Conservation (phyloP, 441 rosid genomes). For the Macaranga tanarius region DNA sequence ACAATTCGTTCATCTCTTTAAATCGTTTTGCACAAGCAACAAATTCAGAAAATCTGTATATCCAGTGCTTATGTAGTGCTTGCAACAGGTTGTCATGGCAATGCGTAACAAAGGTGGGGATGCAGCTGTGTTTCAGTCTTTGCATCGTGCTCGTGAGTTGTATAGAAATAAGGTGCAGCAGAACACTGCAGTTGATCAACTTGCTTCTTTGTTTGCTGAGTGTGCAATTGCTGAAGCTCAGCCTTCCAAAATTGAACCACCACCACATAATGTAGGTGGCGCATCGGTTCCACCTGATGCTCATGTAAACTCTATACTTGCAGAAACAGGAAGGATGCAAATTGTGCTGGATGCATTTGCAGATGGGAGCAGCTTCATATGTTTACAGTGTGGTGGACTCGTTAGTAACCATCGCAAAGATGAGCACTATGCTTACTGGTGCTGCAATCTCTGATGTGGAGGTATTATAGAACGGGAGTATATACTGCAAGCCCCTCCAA, state of each 20-base stretch:
- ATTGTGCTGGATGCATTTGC: slow-evolving; percentile 81
- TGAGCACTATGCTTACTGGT: slow-evolving; percentile 90
- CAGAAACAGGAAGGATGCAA: slow-evolving; percentile 79
- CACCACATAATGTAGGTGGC: slow-evolving; percentile 18
- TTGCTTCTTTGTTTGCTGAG: slow-evolving; percentile 89
- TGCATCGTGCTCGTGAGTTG: slow-evolving; percentile 74
- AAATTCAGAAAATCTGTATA: not conserved
- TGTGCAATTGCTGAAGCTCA: slow-evolving; percentile 86
- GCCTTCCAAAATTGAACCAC: slow-evolving; percentile 44
- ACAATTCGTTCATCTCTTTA: not conserved
- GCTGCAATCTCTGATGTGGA: slow-evolving; percentile 47
- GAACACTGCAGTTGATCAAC: slow-evolving; percentile 62
- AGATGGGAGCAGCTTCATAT: slow-evolving; percentile 93
- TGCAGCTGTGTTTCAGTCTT: slow-evolving; percentile 61
- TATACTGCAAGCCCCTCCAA: slow-evolving; percentile 1
- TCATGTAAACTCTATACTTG: slow-evolving; percentile 64
- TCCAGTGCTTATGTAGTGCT: slow-evolving; percentile 7
- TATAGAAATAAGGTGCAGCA: slow-evolving; percentile 56
- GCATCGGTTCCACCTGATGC: slow-evolving; percentile 35
- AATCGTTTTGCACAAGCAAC: not conserved
- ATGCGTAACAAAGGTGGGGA: slow-evolving; percentile 75
- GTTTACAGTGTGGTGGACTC: slow-evolving; percentile 87
- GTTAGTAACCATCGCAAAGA: slow-evolving; percentile 84
- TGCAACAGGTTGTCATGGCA: slow-evolving; percentile 79
- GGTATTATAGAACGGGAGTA: not conserved